These are phyloP conservation scores for Ophiocytium majus DNA, from an alignment of 352 stramenopile species.

Conservation along the genomic window DNA sequence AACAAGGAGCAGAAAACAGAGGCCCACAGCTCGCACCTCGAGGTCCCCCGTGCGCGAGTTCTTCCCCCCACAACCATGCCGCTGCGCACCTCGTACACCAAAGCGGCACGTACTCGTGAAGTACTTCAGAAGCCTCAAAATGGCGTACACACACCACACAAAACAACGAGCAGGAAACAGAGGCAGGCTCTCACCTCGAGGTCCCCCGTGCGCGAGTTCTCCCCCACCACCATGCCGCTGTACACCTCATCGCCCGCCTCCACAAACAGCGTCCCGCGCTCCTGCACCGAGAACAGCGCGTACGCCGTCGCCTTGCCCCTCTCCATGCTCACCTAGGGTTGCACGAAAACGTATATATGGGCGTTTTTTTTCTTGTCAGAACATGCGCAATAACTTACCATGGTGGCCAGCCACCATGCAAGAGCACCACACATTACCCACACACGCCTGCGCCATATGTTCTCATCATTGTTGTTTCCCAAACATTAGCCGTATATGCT, in stretches of 20 bases:
- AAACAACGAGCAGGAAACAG: conserved; percentile 58
- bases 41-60: conserved; percentile 86
- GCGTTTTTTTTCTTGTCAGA: no score
- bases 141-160: no score
- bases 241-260: conserved; percentile 89
- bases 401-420: no score
- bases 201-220: conserved; percentile 86
- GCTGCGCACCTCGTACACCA: conserved; percentile 89
- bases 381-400: no score
- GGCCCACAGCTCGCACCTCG: no score
- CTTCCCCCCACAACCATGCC: conserved; percentile 98
- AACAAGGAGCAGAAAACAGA: conserved; percentile 58
- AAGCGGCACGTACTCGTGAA: no score
- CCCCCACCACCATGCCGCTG: conserved; percentile 94
- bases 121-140: no score
- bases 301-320: conserved; percentile 75
- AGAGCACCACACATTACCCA: no score
- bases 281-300: conserved; percentile 82
- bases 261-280: conserved; percentile 92
- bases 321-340: conserved; percentile 76
- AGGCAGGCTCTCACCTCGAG: no score
- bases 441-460: no score
- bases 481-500: no score
- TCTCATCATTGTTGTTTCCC: no score
- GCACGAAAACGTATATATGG: conserved; percentile 56